Evolutionary conservation across 352 stramenopile genomes (phyloP).

Genomic region (Phytophthora constricta): DNA sequence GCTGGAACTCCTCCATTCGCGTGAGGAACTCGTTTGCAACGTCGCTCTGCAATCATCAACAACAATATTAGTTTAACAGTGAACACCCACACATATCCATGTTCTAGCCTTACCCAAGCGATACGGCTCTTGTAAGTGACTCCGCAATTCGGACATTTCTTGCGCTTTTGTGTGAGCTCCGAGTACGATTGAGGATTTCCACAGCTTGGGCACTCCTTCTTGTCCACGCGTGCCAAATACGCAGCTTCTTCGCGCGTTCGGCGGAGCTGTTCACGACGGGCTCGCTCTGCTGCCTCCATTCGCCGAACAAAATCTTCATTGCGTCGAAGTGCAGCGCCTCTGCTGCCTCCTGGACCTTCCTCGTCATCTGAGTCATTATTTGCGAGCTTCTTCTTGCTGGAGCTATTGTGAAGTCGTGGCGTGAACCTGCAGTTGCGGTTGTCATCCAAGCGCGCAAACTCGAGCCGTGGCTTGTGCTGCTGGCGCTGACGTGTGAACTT

Average conservation of each 20-base stretch:
- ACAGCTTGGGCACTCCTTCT: constrained; percentile 81
- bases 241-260: constrained; percentile 64
- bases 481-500: constrained; percentile 40
- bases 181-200: constrained; percentile 78
- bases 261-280: constrained; percentile 59
- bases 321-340: constrained; percentile 21
- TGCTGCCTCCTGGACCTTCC: constrained; percentile 29
- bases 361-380: constrained; percentile 57
- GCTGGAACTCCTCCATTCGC: constrained; percentile 55
- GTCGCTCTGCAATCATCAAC: constrained; percentile 39
- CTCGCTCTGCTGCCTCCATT: constrained; percentile 75
- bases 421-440: constrained; percentile 62
- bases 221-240: constrained; percentile 69
- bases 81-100: not conserved
- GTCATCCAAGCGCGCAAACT: constrained; percentile 70
- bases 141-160: constrained; percentile 82
- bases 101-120: constrained; percentile 53
- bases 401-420: constrained; percentile 41
- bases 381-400: constrained; percentile 18
- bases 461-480: constrained; percentile 35
- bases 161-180: constrained; percentile 81
- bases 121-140: constrained; percentile 71
- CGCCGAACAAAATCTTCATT: constrained; percentile 74
- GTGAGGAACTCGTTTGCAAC: constrained; percentile 69
- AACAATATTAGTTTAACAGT: not conserved